Percentiles rank a stretch among this genome's conserved stretches.
These are phyloP conservation scores for Fonsecaea pedrosoi DNA, from an alignment of 2,329 filamentous ascomycete genomes.

Conservation along the genomic window DNA sequence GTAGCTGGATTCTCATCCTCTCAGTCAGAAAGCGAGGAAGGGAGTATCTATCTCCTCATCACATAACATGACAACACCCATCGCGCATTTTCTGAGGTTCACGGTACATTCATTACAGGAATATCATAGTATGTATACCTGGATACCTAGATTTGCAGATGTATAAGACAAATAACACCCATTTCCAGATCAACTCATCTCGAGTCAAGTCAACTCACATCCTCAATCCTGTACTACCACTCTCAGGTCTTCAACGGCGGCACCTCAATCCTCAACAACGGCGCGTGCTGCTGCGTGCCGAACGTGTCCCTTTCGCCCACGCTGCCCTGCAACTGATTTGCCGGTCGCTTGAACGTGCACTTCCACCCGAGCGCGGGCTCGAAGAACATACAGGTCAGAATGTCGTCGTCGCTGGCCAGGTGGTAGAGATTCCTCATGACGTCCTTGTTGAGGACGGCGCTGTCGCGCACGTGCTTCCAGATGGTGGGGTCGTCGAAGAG, in stretches of 20 bases:
- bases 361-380: constrained; percentile 58
- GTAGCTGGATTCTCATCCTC: too few species aligned
- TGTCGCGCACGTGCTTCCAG: constrained; percentile 47
- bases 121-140: too few species aligned
- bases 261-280: constrained; percentile 37
- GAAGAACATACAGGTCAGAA: constrained; percentile 50
- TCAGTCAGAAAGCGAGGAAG: too few species aligned
- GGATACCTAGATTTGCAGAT: too few species aligned
- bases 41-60: too few species aligned
- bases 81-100: too few species aligned
- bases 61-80: too few species aligned
- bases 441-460: constrained; percentile 46
- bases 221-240: neutral
- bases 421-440: constrained; percentile 41
- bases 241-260: neutral
- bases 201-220: neutral
- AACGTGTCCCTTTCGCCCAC: constrained; percentile 50
- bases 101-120: too few species aligned
- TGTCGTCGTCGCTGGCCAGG: constrained; percentile 28
- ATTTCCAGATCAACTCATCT: too few species aligned
- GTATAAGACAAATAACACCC: too few species aligned
- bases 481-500: constrained; percentile 51
- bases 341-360: constrained; percentile 49
- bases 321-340: constrained; percentile 29
- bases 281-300: constrained; percentile 50